Percentiles rank a stretch among this genome's conserved stretches.
These are phyloP conservation scores for Colletotrichum noveboracense DNA, from an alignment of 2,329 filamentous ascomycete species.

Conservation along the genomic window DNA sequence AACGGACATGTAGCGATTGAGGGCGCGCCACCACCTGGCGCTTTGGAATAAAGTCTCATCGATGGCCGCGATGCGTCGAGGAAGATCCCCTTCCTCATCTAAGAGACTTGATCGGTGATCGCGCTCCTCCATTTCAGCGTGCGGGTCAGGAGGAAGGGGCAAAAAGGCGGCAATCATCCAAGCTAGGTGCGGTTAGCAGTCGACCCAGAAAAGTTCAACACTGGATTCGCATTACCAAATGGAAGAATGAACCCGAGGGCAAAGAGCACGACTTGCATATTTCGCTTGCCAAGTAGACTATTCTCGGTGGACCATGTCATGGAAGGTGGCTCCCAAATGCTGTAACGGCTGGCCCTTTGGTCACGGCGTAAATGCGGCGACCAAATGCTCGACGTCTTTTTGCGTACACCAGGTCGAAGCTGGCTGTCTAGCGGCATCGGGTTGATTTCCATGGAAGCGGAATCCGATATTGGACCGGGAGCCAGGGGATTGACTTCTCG, in stretches of 20 bases:
- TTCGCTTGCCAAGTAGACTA: slow-evolving; percentile 68
- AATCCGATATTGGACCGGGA: slow-evolving; percentile 30
- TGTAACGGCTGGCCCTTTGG: slow-evolving; percentile 61
- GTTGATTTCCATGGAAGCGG: slow-evolving; percentile 51
- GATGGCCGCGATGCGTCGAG: slow-evolving; percentile 36
- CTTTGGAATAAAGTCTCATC: slow-evolving; percentile 55
- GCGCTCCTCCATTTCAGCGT: slow-evolving; percentile 56
- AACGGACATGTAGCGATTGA: slow-evolving; percentile 64
- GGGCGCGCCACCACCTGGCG: slow-evolving; percentile 63
- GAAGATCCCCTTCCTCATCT: slow-evolving; percentile 39
- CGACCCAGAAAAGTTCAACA: slow-evolving; percentile 23
- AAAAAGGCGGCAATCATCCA: slow-evolving; percentile 83
- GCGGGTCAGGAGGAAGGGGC: slow-evolving; percentile 68
- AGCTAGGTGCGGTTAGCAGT: slow-evolving; percentile 45
- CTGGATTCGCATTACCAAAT: slow-evolving; percentile 55
- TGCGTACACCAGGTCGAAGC: slow-evolving; percentile 38
- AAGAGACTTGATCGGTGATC: slow-evolving; percentile 44
- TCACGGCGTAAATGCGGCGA: slow-evolving; percentile 75
- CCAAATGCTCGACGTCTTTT: slow-evolving; percentile 69
- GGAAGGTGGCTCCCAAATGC: slow-evolving; percentile 77
- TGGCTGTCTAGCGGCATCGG: slow-evolving; percentile 29
- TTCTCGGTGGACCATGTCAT: slow-evolving; percentile 68
- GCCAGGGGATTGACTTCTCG: slow-evolving; percentile 37
- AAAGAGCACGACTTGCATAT: slow-evolving; percentile 78
- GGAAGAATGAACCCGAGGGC: slow-evolving; percentile 80